A percentile compares a stretch with the other conserved stretches of the same genome.
phyloP scores from a whole-genome alignment of 345 rosid species.

The Salix arbutifolia region DNA sequence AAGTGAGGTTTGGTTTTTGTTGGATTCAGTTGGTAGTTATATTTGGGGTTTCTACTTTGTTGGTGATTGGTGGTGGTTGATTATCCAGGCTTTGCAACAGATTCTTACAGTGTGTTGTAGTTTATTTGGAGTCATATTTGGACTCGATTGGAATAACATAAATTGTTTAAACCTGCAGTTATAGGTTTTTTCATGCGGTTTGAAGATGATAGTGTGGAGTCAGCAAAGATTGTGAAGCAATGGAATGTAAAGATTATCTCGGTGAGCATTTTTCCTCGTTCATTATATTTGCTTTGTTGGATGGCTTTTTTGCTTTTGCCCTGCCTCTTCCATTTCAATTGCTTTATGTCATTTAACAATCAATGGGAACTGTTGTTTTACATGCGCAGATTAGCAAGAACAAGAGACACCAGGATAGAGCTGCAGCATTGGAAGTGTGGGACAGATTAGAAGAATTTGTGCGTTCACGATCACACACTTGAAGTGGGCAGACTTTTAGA shows the following conservation, averaged over 20 bases:
- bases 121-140: background rate
- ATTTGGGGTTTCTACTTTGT: background rate
- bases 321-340: background rate
- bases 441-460: conserved; percentile 87
- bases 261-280: conserved; percentile 33
- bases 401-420: conserved; percentile 87
- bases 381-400: conserved; percentile 85
- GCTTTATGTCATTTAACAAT: background rate
- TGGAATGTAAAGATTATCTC: conserved; percentile 98
- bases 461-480: conserved; percentile 76
- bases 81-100: background rate
- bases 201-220: conserved; percentile 95
- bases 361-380: background rate
- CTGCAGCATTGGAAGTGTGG: conserved; percentile 98
- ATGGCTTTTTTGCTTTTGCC: conserved; percentile 9
- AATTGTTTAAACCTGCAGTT: conserved; percentile 41
- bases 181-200: conserved; percentile 89
- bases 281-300: background rate
- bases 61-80: background rate
- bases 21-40: background rate
- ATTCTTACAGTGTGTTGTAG: background rate
- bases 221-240: conserved; percentile 89
- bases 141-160: background rate
- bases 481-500: conserved; percentile 22
- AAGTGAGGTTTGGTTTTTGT: conserved; percentile 22